Percentiles rank a stretch among this genome's conserved stretches.
Conservation (phyloP, 139 green algal species). For the Dunaliella primolecta region DNA sequence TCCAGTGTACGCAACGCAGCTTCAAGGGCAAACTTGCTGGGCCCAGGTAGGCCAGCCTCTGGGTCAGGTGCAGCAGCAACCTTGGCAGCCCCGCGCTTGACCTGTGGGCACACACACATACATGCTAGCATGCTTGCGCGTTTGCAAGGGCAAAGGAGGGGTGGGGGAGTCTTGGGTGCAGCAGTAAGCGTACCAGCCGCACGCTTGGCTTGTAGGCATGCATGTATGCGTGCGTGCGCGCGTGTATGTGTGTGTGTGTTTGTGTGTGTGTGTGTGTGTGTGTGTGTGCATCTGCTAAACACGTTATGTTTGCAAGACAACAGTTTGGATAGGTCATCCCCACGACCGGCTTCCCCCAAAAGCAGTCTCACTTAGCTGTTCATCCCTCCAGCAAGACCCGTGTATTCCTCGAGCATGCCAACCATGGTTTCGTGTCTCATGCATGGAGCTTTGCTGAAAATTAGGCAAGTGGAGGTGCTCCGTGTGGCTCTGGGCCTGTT, state of each 20-base stretch:
- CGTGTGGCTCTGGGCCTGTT: too few species aligned
- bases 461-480: too few species aligned
- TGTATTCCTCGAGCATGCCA: background rate
- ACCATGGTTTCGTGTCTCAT: background rate
- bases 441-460: too few species aligned
- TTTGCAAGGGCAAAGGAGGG: too few species aligned
- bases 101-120: background rate
- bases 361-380: too few species aligned
- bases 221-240: background rate
- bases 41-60: constrained; percentile 2
- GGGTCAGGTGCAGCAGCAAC: background rate
- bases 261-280: background rate
- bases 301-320: background rate
- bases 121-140: background rate
- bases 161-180: too few species aligned
- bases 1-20: background rate
- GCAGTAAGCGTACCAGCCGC: background rate
- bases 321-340: too few species aligned
- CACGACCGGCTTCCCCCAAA: too few species aligned
- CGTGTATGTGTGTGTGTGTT: background rate
- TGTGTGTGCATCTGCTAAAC: background rate
- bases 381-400: background rate
- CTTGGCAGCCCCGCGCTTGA: background rate
- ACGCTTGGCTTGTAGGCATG: background rate
- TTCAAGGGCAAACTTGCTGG: constrained; percentile 24